Conservation (phyloP, 2,329 filamentous ascomycete genomes). For the Pestalotiopsis sp. region DNA sequence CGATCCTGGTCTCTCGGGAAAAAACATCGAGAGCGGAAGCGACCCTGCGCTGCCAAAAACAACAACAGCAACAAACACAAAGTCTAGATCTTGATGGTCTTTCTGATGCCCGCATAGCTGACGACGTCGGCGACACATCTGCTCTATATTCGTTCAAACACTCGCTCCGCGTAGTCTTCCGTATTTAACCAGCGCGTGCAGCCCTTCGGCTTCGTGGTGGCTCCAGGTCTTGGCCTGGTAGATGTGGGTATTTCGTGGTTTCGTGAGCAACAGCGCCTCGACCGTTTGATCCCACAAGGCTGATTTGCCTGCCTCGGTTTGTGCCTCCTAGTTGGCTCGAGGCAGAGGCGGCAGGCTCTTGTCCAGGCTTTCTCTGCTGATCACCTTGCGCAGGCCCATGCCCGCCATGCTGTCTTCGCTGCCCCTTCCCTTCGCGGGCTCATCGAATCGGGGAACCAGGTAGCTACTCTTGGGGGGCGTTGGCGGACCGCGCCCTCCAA, state of each 20-base stretch:
- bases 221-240: background rate
- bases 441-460: slow-evolving; percentile 34
- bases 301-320: slow-evolving; percentile 13
- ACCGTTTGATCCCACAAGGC: slow-evolving; percentile 3
- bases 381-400: slow-evolving; percentile 32
- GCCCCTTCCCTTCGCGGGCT: slow-evolving; percentile 24
- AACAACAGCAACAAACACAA: background rate
- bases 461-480: slow-evolving; percentile 47
- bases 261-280: slow-evolving; percentile 3
- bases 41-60: background rate
- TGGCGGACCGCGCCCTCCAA: slow-evolving; percentile 39
- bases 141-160: slow-evolving; percentile 2
- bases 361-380: slow-evolving; percentile 59
- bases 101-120: background rate
- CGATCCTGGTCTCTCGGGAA: background rate
- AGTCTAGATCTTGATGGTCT: slow-evolving; percentile 1
- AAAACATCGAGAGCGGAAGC: background rate
- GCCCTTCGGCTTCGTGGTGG: background rate
- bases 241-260: background rate
- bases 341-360: slow-evolving; percentile 62
- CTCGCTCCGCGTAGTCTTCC: slow-evolving; percentile 2
- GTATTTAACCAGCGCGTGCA: slow-evolving; percentile 3
- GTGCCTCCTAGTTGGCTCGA: background rate
- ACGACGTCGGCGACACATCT: background rate
- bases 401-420: slow-evolving; percentile 26